Evolutionary conservation across 2,329 filamentous ascomycete genomes (phyloP), one percentile per base, ranked within the genome.

Genomic region (Aspergillus pseudoterreus): DNA sequence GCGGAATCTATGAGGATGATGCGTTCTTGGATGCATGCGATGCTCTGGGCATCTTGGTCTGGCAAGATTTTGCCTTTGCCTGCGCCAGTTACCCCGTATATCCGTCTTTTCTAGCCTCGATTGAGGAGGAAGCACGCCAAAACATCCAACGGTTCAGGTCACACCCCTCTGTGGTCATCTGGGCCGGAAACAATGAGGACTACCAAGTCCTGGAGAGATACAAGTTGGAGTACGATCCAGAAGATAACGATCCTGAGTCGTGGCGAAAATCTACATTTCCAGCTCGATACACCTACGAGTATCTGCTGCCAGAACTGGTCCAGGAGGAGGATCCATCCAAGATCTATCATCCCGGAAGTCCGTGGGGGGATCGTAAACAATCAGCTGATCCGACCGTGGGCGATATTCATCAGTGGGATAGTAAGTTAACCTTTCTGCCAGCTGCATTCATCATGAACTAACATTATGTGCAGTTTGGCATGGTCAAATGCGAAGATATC

Each of bases 331-430:
- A 83, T 11, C 88, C 90, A 3, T 78, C 80, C 52, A 74, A 80
- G n/a, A 85, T 87, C 1, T 85, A 84, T 64, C 91, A 92, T 65
- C 90, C 94, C 65, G 88, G 85, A 32, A 91, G 90, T 36, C 91
- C 87, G 41, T 92, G 90, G 22, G 95, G 88, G 81, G 88, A 89
- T 33, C 91, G 90, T 3, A 82, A 85, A 56, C 77, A 81, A 57
- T 90, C 87, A 0, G 81, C 78, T 0, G 89, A 95, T 68, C 81
- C 86, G 1, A 94, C 87, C 0, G 81, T 91, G 3, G 92, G 92
- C 46, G 92, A 96, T 66, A 85, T 96, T 62, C 92, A 96, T 67
- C 91, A 96, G 69, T 96, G 92, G 92, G 95, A 96, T 63, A 86
- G 76, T 78, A 63, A 62, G 68, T 53, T 21, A 15, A 21, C 9